Evolutionary conservation across 768 basidiomycete species (phyloP).

Genomic region (Boletus rubescentipes): DNA sequence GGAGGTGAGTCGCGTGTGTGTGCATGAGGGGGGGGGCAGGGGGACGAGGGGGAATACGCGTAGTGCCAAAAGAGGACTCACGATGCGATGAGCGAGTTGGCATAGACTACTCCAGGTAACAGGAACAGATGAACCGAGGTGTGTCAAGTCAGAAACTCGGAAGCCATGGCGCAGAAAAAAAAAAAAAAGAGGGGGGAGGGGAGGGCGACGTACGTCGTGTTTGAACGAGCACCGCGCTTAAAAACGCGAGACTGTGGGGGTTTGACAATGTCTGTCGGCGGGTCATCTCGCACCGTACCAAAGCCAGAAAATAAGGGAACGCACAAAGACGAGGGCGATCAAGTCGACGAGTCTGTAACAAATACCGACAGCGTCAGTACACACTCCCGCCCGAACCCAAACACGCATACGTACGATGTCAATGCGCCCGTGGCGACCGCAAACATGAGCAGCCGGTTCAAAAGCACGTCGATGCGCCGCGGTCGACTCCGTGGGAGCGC

Average conservation of each 20-base stretch:
- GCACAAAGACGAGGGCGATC: conserved; percentile 25
- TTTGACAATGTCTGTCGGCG: conserved; percentile 16
- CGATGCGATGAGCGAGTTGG: conserved; percentile 32
- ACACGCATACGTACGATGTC: conserved; percentile 19
- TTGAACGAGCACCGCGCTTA: conserved; percentile 24
- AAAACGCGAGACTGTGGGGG: conserved; percentile 19
- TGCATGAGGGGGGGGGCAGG: accelerated
- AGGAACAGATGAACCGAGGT: too few species aligned
- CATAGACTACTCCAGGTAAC: conserved; percentile 19
- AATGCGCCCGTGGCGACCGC: conserved; percentile 27
- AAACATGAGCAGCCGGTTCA: conserved; percentile 26
- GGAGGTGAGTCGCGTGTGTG: neutral
- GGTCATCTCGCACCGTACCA: too few species aligned
- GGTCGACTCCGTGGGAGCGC: neutral
- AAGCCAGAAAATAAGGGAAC: neutral
- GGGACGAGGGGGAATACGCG: too few species aligned
- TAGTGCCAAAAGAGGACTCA: too few species aligned
- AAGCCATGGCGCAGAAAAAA: too few species aligned
- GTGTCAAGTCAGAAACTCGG: too few species aligned
- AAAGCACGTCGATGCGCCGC: conserved; percentile 19
- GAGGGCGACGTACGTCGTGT: conserved; percentile 21
- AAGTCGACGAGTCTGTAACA: conserved; percentile 27
- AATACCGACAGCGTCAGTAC: neutral
- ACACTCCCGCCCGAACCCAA: too few species aligned
- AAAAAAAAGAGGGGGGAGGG: neutral